Conservation (phyloP, 257 asterid genomes). For the Lantana camara region DNA sequence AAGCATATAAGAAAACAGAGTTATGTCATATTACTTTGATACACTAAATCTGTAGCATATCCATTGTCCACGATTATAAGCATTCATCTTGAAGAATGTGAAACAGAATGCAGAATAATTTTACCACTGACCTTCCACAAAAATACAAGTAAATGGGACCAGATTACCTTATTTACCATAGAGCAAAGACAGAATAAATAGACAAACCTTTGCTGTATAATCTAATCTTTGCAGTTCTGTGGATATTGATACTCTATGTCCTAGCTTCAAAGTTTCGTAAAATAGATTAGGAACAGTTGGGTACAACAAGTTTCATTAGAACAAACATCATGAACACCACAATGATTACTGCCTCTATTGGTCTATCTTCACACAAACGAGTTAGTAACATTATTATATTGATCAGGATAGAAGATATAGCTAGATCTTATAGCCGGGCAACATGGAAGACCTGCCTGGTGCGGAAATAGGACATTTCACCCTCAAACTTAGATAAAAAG, state of each 20-base stretch:
- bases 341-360: constrained; percentile 8
- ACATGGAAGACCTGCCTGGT: not conserved
- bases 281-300: constrained; percentile 44
- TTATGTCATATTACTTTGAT: constrained; percentile 4
- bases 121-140: not conserved
- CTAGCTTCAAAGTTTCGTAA: constrained; percentile 64
- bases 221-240: constrained; percentile 98
- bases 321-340: constrained; percentile 8
- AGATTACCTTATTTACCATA: constrained; percentile 87
- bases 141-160: constrained; percentile 17
- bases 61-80: not conserved
- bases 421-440: not conserved
- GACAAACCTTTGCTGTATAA: constrained; percentile 70
- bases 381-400: constrained; percentile 17
- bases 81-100: not conserved
- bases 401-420: constrained; percentile 4
- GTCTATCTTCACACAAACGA: too few species aligned
- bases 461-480: constrained; percentile 56
- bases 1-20: not conserved
- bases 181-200: constrained; percentile 61
- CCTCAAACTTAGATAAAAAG: constrained; percentile 71
- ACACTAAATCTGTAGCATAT: not conserved
- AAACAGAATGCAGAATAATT: not conserved
- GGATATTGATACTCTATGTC: constrained; percentile 87
- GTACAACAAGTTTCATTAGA: constrained; percentile 14